Conservation (phyloP, 2,329 filamentous ascomycete genomes). For the Hymenoscyphus salicellus region DNA sequence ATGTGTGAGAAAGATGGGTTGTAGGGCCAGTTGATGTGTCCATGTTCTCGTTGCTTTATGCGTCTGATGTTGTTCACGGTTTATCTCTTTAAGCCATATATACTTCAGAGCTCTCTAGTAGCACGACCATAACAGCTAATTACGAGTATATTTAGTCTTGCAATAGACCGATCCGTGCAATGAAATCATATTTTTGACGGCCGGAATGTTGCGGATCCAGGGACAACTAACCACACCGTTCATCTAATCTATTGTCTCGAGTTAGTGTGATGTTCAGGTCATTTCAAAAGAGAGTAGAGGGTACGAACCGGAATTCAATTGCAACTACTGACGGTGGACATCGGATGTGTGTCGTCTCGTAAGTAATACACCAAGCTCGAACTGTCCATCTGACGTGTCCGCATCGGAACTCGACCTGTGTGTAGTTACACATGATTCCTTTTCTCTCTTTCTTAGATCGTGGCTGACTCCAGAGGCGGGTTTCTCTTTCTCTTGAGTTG, state of each 20-base stretch:
- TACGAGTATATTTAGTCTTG: background rate
- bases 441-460: background rate
- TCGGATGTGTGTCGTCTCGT: slow-evolving; percentile 51
- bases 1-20: too few relatives aligned
- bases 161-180: background rate
- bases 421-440: slow-evolving; percentile 55
- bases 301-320: slow-evolving; percentile 30
- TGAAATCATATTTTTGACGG: background rate
- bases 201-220: background rate
- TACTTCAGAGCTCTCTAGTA: too few relatives aligned
- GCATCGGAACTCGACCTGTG: slow-evolving; percentile 56
- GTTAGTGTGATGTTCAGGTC: slow-evolving; percentile 7
- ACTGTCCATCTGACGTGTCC: slow-evolving; percentile 54
- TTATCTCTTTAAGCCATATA: too few relatives aligned
- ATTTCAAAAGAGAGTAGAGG: slow-evolving; percentile 1
- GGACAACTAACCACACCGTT: slow-evolving; percentile 30
- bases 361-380: slow-evolving; percentile 50
- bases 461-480: background rate
- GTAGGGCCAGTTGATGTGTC: too few relatives aligned
- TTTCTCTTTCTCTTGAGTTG: background rate
- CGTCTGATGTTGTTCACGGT: too few relatives aligned
- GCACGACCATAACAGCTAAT: too few relatives aligned
- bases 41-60: too few relatives aligned
- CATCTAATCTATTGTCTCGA: slow-evolving; percentile 28
- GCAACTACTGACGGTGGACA: slow-evolving; percentile 52